Percentiles rank a stretch among this genome's conserved stretches.
Conservation (phyloP, 352 stramenopile species). For the Halophytophthora batemanensis region DNA sequence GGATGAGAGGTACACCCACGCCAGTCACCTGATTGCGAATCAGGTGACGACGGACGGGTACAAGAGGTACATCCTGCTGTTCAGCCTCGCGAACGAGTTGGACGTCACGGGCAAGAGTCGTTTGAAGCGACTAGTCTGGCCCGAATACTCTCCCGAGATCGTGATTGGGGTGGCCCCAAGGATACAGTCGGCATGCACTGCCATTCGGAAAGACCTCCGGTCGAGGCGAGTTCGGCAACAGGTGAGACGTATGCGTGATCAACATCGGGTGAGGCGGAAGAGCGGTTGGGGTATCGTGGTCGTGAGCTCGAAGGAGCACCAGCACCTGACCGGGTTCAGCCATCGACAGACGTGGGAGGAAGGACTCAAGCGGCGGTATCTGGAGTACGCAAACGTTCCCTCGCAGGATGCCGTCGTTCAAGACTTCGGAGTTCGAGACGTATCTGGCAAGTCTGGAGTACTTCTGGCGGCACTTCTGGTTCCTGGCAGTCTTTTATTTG, state of each 20-base stretch:
- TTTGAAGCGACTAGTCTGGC: not conserved
- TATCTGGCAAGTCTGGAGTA: conserved; percentile 11
- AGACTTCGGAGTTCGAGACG: conserved; percentile 4
- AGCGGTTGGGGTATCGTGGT: not conserved
- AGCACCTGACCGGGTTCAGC: conserved; percentile 5
- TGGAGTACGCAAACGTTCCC: not conserved
- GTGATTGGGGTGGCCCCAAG: conserved; percentile 12
- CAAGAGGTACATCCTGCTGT: not conserved
- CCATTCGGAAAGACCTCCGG: not conserved
- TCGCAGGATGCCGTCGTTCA: conserved; percentile 19
- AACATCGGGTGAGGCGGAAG: not conserved
- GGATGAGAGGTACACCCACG: conserved; percentile 3
- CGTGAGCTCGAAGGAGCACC: conserved; percentile 6
- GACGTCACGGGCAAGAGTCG: too few relatives aligned
- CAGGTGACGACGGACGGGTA: conserved; percentile 14
- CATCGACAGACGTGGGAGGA: not conserved
- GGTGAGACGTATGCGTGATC: not conserved
- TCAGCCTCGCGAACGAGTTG: conserved; percentile 1
- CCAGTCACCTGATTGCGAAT: conserved; percentile 9
- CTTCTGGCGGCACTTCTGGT: conserved; percentile 5
- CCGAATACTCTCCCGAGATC: conserved; percentile 9
- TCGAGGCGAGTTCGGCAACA: not conserved
- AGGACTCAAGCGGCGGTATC: not conserved
- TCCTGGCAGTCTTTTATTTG: conserved; percentile 7
- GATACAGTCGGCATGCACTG: not conserved